Conservation (phyloP, 495 filamentous ascomycete species). For the Penicillium cataractarum region DNA sequence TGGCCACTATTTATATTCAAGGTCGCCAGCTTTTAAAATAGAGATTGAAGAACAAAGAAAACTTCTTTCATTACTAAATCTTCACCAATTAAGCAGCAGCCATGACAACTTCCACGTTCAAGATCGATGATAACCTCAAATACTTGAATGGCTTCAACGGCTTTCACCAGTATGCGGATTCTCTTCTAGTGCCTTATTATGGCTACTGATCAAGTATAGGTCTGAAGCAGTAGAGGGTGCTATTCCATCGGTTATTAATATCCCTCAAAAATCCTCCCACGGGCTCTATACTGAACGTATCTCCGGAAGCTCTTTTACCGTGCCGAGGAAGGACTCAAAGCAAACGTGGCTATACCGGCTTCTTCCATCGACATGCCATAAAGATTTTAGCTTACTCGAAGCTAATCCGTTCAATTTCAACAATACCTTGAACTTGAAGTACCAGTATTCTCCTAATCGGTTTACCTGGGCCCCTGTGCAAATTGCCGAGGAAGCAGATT, state of each 20-base stretch:
- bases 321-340: slow-evolving; percentile 4
- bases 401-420: background rate
- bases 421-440: background rate
- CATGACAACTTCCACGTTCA: background rate
- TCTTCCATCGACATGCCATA: background rate
- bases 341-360: background rate
- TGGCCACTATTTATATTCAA: no score
- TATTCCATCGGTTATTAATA: background rate
- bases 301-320: background rate
- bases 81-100: background rate
- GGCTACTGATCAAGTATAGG: background rate
- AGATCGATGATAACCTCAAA: background rate
- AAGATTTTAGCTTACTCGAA: background rate
- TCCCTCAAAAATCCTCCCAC: background rate
- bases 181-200: no score
- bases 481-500: background rate
- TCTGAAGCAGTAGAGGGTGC: background rate
- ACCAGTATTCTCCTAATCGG: background rate
- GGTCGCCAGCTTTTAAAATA: no score
- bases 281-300: background rate
- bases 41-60: no score
- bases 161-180: background rate
- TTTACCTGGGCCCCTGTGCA: background rate
- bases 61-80: no score
- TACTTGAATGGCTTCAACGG: background rate